These are phyloP conservation scores for Elaeis guineensis DNA, from an alignment of 176 grass and related monocot species.

Conservation along the genomic window DNA sequence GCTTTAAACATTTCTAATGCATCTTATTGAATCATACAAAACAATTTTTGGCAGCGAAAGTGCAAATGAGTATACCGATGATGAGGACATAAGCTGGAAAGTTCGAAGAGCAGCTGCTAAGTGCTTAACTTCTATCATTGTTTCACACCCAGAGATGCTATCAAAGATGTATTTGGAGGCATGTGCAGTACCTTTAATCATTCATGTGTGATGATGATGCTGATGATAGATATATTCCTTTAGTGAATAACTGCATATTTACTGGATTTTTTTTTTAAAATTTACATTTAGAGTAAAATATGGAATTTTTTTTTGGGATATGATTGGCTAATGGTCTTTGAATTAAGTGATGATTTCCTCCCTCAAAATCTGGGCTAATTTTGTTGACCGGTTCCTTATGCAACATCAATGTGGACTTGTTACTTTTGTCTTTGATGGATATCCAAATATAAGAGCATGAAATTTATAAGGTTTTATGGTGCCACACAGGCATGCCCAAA, in stretches of 20 bases:
- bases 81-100: constrained; percentile 99
- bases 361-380: no score
- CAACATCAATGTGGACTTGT: no score
- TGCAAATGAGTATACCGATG: constrained; percentile 94
- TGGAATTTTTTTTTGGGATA: no score
- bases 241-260: no score
- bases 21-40: constrained; percentile 10
- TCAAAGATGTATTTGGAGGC: constrained; percentile 82
- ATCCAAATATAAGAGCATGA: no score
- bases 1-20: constrained; percentile 9
- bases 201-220: neutral
- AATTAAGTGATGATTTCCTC: no score
- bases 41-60: constrained; percentile 52
- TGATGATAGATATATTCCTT: no score
- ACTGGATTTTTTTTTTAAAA: no score
- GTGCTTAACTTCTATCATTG: constrained; percentile 88
- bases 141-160: constrained; percentile 83
- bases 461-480: neutral
- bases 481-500: constrained; percentile 80
- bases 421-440: no score
- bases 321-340: no score
- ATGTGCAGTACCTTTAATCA: constrained; percentile 4
- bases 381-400: no score
- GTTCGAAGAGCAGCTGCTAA: constrained; percentile 90
- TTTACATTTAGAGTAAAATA: no score